phyloP scores from a whole-genome alignment of 2,329 filamentous ascomycete genomes.

The Cladophialophora bantiana region DNA sequence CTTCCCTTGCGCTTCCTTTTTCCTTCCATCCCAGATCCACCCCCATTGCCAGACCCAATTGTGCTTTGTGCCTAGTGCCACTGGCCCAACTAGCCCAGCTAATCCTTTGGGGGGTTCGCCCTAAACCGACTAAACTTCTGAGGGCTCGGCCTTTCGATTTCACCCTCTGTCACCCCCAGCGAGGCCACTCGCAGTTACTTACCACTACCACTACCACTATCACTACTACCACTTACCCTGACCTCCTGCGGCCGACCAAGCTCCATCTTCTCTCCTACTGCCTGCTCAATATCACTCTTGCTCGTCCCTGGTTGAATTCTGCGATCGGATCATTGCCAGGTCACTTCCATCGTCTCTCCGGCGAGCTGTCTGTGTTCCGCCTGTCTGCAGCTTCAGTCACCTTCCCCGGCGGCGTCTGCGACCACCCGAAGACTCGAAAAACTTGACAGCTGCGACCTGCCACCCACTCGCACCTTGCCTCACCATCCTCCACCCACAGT shows the following conservation, averaged over 20 bases:
- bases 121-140: neutral
- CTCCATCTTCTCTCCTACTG: constrained; percentile 3
- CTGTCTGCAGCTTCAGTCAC: constrained; percentile 25
- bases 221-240: constrained; percentile 8
- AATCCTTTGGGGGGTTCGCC: constrained; percentile 7
- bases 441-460: constrained; percentile 35
- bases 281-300: constrained; percentile 4
- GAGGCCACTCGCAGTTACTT: neutral
- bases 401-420: constrained; percentile 29
- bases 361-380: constrained; percentile 18
- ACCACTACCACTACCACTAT: constrained; percentile 1
- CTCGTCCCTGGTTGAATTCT: neutral
- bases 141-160: constrained; percentile 8
- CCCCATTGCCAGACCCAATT: constrained; percentile 8
- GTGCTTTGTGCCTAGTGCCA: neutral
- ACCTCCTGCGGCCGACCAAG: constrained; percentile 7
- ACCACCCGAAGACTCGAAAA: constrained; percentile 34
- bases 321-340: constrained; percentile 2
- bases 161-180: constrained; percentile 4
- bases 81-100: constrained; percentile 1
- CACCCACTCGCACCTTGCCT: constrained; percentile 14
- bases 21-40: constrained; percentile 24
- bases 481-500: constrained; percentile 17
- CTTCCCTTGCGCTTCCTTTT: constrained; percentile 26
- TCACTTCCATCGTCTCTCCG: constrained; percentile 4